These are phyloP conservation scores for Chalciporus sphaerocephalus DNA, from an alignment of 768 basidiomycete species.

Conservation along the genomic window DNA sequence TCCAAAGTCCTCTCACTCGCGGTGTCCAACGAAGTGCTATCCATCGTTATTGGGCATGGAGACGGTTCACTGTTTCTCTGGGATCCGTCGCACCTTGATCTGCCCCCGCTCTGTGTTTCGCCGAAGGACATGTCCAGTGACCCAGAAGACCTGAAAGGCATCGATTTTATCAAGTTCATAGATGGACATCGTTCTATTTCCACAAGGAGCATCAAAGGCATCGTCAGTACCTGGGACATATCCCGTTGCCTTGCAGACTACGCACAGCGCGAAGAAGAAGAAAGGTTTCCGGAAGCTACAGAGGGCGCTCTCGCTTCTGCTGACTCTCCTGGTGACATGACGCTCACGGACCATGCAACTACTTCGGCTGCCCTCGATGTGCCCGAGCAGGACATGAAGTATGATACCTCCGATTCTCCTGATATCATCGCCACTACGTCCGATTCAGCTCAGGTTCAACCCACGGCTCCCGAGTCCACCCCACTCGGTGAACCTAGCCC, in stretches of 20 bases:
- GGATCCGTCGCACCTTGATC: constrained; percentile 7
- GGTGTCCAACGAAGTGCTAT: constrained; percentile 6
- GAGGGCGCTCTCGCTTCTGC: too few species aligned
- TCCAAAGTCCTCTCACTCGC: constrained; percentile 12
- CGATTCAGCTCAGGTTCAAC: not conserved
- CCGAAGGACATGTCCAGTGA: constrained; percentile 1
- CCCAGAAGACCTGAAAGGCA: not conserved
- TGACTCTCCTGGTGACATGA: not conserved
- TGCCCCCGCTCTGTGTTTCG: constrained; percentile 5
- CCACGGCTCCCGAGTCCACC: not conserved
- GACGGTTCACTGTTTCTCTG: constrained; percentile 18
- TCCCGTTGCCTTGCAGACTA: constrained; percentile 9
- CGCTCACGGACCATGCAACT: too few species aligned
- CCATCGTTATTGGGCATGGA: constrained; percentile 10
- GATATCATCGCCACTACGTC: not conserved
- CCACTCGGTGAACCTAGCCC: not conserved
- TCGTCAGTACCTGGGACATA: constrained; percentile 16
- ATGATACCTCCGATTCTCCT: not conserved
- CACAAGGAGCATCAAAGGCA: constrained; percentile 12
- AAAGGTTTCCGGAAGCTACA: not conserved
- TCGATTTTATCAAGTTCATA: constrained; percentile 13
- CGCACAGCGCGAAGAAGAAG: constrained; percentile 1
- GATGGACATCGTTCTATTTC: constrained; percentile 2
- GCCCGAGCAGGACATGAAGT: too few species aligned
- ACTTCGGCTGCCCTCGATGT: not conserved